Percentiles rank a stretch among this genome's conserved stretches.
Evolutionary conservation across 2,329 filamentous ascomycete genomes (phyloP).

Genomic region (Fulvia fulva): DNA sequence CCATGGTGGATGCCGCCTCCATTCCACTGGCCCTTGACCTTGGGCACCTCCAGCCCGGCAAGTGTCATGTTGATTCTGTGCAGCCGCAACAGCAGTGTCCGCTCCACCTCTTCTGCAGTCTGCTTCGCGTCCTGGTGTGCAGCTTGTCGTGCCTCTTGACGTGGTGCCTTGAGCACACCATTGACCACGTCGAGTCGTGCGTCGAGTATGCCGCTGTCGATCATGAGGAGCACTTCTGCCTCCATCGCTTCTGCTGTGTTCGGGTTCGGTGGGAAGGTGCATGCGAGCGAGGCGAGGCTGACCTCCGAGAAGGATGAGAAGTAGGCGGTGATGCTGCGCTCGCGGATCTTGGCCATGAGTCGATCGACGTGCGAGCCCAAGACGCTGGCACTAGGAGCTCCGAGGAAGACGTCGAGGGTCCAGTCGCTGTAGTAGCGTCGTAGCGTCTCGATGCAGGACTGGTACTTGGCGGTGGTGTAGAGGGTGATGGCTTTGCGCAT

Average conservation of each 20-base stretch:
- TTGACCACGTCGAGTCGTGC: conserved; percentile 84
- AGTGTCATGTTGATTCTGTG: conserved; percentile 71
- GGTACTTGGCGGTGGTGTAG: conserved; percentile 89
- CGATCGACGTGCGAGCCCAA: conserved; percentile 54
- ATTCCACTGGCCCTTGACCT: conserved; percentile 12
- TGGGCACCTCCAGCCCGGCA: conserved; percentile 62
- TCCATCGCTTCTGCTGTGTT: conserved; percentile 54
- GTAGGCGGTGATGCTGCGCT: conserved; percentile 91
- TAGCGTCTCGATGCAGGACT: conserved; percentile 75
- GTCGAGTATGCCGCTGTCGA: conserved; percentile 65
- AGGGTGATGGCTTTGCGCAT: conserved; percentile 84
- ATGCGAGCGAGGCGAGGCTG: conserved; percentile 71
- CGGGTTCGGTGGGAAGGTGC: conserved; percentile 59
- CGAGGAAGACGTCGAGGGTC: conserved; percentile 80
- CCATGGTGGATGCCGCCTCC: conserved; percentile 7
- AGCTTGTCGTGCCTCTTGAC: conserved; percentile 60
- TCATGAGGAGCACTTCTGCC: conserved; percentile 73
- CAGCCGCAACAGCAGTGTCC: conserved; percentile 70
- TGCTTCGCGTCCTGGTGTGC: conserved; percentile 68
- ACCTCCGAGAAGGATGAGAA: conserved; percentile 86
- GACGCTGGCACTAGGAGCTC: conserved; percentile 38
- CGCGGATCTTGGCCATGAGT: conserved; percentile 72
- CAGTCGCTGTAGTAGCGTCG: conserved; percentile 81
- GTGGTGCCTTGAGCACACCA: conserved; percentile 68
- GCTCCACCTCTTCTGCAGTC: conserved; percentile 67